Conservation (phyloP, 75 land plant genomes). For the Sequoia sempervirens region DNA sequence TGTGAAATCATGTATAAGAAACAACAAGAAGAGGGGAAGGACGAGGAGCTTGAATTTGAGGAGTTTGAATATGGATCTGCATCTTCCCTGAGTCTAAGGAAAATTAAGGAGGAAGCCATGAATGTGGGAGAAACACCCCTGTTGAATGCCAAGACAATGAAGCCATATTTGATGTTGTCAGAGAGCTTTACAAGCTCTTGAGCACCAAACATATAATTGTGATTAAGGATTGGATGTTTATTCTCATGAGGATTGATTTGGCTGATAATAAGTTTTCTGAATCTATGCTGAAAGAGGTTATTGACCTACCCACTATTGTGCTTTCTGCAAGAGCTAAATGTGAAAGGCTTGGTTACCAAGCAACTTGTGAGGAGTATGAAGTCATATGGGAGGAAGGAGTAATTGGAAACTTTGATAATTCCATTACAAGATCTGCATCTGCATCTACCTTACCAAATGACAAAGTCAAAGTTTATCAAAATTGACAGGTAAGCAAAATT, state of each 20-base stretch:
- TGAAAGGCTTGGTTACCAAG: slow-evolving; percentile 55
- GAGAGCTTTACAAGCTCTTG: too few relatives aligned
- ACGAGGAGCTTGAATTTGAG: slow-evolving; percentile 7
- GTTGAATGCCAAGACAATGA: slow-evolving; percentile 68
- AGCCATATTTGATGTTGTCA: slow-evolving; percentile 72
- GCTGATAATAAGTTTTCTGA: slow-evolving; percentile 46
- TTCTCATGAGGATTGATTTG: slow-evolving; percentile 77
- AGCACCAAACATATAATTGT: slow-evolving; percentile 56
- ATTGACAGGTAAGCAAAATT: background rate
- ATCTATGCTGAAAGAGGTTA: slow-evolving; percentile 63
- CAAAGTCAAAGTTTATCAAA: background rate
- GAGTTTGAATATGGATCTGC: slow-evolving; percentile 53
- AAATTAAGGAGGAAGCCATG: slow-evolving; percentile 44
- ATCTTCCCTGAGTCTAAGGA: slow-evolving; percentile 25
- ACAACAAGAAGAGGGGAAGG: slow-evolving; percentile 18
- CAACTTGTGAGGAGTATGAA: slow-evolving; percentile 41
- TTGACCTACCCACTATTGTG: slow-evolving; percentile 65
- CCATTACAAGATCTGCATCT: background rate
- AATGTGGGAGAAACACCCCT: slow-evolving; percentile 49
- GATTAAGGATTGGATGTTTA: slow-evolving; percentile 75
- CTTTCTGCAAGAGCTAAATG: slow-evolving; percentile 41
- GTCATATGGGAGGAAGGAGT: slow-evolving; percentile 86
- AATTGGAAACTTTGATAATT: slow-evolving; percentile 10
- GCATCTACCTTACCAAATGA: slow-evolving; percentile 2
- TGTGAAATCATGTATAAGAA: slow-evolving; percentile 39